phyloP scores from a whole-genome alignment of 805 yeast species.

The Candida ficus region DNA sequence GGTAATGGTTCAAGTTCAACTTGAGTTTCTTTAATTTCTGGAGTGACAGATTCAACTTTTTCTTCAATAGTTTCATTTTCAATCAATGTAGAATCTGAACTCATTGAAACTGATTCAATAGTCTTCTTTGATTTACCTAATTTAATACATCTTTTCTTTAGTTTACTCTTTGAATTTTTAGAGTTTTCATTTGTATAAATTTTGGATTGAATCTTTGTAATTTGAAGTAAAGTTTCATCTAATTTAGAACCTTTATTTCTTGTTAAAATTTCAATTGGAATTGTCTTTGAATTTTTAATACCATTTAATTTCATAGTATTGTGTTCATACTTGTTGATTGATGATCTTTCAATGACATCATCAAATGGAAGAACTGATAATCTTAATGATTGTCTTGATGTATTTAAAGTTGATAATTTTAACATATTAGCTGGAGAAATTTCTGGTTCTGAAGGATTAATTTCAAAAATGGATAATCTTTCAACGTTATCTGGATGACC shows the following conservation, averaged over 20 bases:
- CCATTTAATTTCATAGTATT: constrained; percentile 7
- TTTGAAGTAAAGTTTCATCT: constrained; percentile 19
- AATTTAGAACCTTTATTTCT: constrained; percentile 9
- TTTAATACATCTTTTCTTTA: constrained; percentile 21
- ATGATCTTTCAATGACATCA: constrained; percentile 53
- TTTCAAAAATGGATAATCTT: constrained; percentile 39
- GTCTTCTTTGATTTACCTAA: constrained; percentile 11
- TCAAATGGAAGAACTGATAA: constrained; percentile 55
- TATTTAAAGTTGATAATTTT: constrained; percentile 60
- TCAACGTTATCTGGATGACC: constrained; percentile 20
- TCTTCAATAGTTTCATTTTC: constrained; percentile 10
- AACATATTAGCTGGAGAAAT: constrained; percentile 63
- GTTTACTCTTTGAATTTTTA: constrained; percentile 17
- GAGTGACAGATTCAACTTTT: background rate
- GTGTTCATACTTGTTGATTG: constrained; percentile 19
- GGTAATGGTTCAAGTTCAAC: too few species aligned
- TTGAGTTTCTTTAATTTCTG: background rate
- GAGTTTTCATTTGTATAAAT: constrained; percentile 20
- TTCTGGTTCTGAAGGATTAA: constrained; percentile 56
- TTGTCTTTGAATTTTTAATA: constrained; percentile 12
- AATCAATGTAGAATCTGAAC: constrained; percentile 19
- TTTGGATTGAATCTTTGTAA: constrained; percentile 24
- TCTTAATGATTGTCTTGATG: constrained; percentile 78
- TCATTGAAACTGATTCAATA: constrained; percentile 9
- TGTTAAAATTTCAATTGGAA: constrained; percentile 20